Base-by-base conservation (phyloP, 805 yeast species). In the Cyberlindnera xylosilytica region DNA sequence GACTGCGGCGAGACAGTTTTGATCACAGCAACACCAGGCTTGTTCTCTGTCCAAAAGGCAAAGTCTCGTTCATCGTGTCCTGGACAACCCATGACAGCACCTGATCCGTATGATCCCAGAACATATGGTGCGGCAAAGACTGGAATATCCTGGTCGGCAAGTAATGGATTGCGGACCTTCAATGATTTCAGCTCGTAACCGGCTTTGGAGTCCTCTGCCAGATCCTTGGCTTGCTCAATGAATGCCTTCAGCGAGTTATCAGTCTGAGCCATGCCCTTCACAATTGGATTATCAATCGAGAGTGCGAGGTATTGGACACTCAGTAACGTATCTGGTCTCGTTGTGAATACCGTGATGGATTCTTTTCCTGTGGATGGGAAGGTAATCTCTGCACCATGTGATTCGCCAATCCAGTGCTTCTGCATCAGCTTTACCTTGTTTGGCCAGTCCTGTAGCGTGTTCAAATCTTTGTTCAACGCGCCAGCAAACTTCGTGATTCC, bases 41-140 rank as follows among this genome's bases (percentile, higher is more conserved):
- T 70, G 57, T 86, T 86, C 34, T 65, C 56, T 3, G 58, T 53
- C 97, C 97, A 91, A 58, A 93, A 91, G 7, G 72, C 86, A 53
- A 59, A 78, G 57, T 93, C 99, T 47, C 98, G 73, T 34, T 70
- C 68, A 62, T 93, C 98, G 61, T 90, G 97, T 0, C 85, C 96
- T 2, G 99, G 99, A 54, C 95, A 87, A 1, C 99, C 99, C 98
- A 93, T 91, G 0, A 91, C 98, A 1, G 96, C 96, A 30, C 97
- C 96, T 43, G 79, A 79, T 1, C 97, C 97, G 58, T 91, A 91
- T 4, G 75, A 66, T 4, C 85, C 80, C 27, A 91, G 60, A 1
- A 91, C 98, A 61, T 90, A 93, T 0, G 97, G 96, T 0, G 98
- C 97, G 2, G 75, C 90, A 66, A 76, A 93, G 0, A 91, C 79